These are phyloP conservation scores for Quercus suber DNA, from an alignment of 306 rosid species.

Conservation along the genomic window DNA sequence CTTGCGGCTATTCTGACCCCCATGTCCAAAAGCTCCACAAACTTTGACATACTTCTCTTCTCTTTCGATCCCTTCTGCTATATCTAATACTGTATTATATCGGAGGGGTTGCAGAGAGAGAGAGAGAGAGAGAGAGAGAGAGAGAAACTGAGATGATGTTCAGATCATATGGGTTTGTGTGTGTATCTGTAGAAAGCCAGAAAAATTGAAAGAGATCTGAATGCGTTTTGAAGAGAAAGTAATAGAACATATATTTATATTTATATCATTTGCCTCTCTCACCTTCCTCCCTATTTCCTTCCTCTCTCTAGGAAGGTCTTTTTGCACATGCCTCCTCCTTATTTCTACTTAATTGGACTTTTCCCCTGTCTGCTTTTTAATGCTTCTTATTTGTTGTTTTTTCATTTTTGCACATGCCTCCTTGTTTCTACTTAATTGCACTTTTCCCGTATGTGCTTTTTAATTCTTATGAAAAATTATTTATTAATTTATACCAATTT, in stretches of 20 bases:
- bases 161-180: no score
- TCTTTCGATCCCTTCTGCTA: no score
- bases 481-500: no score
- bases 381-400: background rate
- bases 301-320: background rate
- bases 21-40: constrained; percentile 44
- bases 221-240: background rate
- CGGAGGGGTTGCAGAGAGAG: background rate
- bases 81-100: no score
- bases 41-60: constrained; percentile 31
- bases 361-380: background rate
- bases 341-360: background rate
- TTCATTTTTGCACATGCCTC: background rate
- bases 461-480: background rate
- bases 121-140: background rate
- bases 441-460: no score
- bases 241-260: no score
- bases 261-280: no score
- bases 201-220: background rate
- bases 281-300: background rate
- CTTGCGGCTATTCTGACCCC: constrained; percentile 61
- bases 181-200: no score
- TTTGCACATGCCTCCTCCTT: background rate
- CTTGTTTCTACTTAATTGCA: background rate
- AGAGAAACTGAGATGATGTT: no score